Evolutionary conservation across 306 rosid species (phyloP).

Genomic region (Fagus sylvatica): DNA sequence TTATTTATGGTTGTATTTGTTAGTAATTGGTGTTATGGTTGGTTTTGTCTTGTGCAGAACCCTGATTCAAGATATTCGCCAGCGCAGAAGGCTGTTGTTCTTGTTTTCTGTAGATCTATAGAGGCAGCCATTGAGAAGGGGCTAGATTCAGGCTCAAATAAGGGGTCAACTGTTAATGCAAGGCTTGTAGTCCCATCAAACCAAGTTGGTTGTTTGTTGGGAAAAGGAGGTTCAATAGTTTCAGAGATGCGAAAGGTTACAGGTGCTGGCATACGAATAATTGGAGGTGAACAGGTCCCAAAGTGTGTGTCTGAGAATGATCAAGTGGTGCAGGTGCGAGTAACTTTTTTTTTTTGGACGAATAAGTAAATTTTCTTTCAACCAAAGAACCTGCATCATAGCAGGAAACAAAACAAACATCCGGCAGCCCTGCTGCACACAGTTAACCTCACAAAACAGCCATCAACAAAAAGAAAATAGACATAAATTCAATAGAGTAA

Average conservation of each 20-base stretch:
- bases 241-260: conserved; percentile 87
- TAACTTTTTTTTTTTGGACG: conserved; percentile 5
- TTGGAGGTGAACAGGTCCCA: conserved; percentile 74
- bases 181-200: conserved; percentile 71
- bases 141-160: conserved; percentile 51
- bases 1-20: conserved; percentile 14
- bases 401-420: no score
- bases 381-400: background rate
- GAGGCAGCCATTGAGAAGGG: conserved; percentile 74
- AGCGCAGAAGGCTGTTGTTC: conserved; percentile 86
- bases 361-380: conserved; percentile 12
- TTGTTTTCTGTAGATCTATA: conserved; percentile 74
- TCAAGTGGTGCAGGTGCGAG: conserved; percentile 79
- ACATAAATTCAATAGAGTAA: no score
- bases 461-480: no score
- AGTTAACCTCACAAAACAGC: no score
- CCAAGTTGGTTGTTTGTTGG: conserved; percentile 96
- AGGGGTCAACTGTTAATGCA: conserved; percentile 62
- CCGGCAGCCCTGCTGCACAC: no score
- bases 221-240: conserved; percentile 86
- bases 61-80: conserved; percentile 84
- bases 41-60: conserved; percentile 47
- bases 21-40: conserved; percentile 3
- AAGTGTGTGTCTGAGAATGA: conserved; percentile 75
- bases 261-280: conserved; percentile 70